Evolutionary conservation across 768 basidiomycete species (phyloP).

Genomic region (Trichaptum fuscoviolaceum): DNA sequence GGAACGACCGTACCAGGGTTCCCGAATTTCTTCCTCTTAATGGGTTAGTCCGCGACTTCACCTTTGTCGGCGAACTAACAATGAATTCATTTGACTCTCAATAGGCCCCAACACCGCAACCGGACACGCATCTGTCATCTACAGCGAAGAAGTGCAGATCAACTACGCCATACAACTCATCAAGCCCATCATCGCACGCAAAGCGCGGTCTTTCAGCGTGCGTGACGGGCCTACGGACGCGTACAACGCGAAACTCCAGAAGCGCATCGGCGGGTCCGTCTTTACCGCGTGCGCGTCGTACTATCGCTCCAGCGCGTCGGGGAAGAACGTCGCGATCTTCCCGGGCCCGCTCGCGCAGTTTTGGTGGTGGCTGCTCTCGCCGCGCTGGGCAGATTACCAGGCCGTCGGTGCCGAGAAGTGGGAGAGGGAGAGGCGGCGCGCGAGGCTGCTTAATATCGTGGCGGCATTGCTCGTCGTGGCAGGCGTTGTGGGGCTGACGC

Average conservation of each 20-base stretch:
- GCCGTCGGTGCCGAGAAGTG: constrained; percentile 37
- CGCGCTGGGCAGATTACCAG: constrained; percentile 39
- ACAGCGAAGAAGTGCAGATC: constrained; percentile 52
- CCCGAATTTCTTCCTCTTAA: constrained; percentile 45
- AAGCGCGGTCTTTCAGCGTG: constrained; percentile 46
- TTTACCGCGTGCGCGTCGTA: constrained; percentile 52
- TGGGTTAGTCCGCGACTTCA: constrained; percentile 30
- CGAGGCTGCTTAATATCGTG: constrained; percentile 19
- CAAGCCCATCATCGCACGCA: constrained; percentile 44
- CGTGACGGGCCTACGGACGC: constrained; percentile 38
- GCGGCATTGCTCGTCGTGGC: constrained; percentile 4
- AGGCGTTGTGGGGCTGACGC: background rate
- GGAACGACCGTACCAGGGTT: constrained; percentile 52
- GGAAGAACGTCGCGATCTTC: constrained; percentile 44
- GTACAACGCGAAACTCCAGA: constrained; percentile 51
- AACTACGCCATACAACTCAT: constrained; percentile 43
- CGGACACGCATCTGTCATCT: constrained; percentile 55
- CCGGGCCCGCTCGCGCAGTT: constrained; percentile 47
- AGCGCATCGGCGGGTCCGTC: constrained; percentile 40
- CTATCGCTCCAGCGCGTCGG: constrained; percentile 38
- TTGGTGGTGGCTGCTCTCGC: constrained; percentile 45
- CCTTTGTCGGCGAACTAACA: constrained; percentile 6
- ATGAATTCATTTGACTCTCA: constrained; percentile 4
- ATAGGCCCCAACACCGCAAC: constrained; percentile 52
- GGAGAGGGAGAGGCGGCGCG: constrained; percentile 24